Base-by-base conservation (phyloP, 352 stramenopile species). In the Peronospora tabacina region DNA sequence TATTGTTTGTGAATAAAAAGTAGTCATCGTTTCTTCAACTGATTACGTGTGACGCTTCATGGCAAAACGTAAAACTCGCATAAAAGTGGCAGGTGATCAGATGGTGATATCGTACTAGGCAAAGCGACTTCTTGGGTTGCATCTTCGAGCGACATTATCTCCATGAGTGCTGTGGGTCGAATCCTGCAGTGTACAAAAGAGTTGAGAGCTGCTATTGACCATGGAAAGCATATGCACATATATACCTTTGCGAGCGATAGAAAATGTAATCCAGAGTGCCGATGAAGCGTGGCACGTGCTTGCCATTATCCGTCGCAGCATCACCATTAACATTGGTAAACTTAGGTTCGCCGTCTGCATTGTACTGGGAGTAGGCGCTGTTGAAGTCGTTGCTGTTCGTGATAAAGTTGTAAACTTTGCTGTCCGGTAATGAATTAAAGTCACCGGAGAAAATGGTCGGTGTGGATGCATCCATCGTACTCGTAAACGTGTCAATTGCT, bases 231-330 rank as follows among this genome's bases (percentile, higher is more conserved):
- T 35, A 35, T 33, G 26, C 15, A 54, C 59, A 15, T n/a, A n/a
- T n/a, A n/a, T 43, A 87, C 79, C 60, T 71, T 0, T 60, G 5
- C 1, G 70, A 68, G 28, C 78, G 57, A 54, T 89, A 92, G 43
- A 92, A 89, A 24, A 92, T 79, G 49, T 90, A 92, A 55, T 92
- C 82, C 19, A 92, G 53, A 9, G 79, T 90, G 6, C 82, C 82
- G 19, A 88, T 57, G 37, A 92, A 92, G 11, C 66, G 69, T 13
- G 75, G 63, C 2, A 81, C 66, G 32, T 76, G 47, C 11, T 61
- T 58, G 19, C 61, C 62, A 7, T 64, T 44, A 1, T 55, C 58
- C 8, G 63, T 65, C n/a, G 65, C 26, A 2, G 57, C 29, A 13
- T 70, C 44, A 0, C 79, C 79, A 29, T 89, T 92, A 29, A 87